These are phyloP conservation scores for Coniferiporia weirii DNA, from an alignment of 1,284 basidiomycete genomes.

Conservation along the genomic window DNA sequence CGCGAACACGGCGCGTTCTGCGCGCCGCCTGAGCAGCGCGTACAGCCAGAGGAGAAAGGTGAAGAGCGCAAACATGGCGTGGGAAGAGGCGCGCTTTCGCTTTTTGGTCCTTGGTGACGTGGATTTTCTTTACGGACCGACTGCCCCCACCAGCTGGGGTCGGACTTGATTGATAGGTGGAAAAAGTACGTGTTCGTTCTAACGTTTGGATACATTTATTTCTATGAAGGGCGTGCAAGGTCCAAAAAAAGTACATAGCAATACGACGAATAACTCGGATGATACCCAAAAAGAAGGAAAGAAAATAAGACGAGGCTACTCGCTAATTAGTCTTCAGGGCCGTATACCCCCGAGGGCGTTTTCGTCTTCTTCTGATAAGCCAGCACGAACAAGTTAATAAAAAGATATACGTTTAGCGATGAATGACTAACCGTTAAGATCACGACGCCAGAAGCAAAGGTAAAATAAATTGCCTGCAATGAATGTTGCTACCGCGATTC, in stretches of 20 bases:
- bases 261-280: no score
- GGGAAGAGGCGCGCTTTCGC: background rate
- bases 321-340: background rate
- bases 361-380: background rate
- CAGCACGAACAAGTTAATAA: background rate
- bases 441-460: conserved; percentile 29
- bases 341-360: background rate
- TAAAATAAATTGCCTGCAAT: conserved; percentile 33
- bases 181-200: no score
- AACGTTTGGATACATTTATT: no score
- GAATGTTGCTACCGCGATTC: conserved; percentile 31
- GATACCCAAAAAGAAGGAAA: no score
- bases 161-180: no score
- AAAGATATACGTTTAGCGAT: background rate
- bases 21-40: conserved; percentile 23
- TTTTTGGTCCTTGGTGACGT: no score
- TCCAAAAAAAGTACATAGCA: no score
- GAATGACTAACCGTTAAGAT: conserved; percentile 15
- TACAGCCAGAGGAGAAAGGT: conserved; percentile 17
- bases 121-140: no score
- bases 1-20: conserved; percentile 44
- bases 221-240: no score
- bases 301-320: background rate
- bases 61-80: conserved; percentile 14
- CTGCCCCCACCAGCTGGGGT: no score